Evolutionary conservation across 805 yeast species (phyloP), one percentile per base, ranked within the genome.

Genomic region (Yarrowia deformans): DNA sequence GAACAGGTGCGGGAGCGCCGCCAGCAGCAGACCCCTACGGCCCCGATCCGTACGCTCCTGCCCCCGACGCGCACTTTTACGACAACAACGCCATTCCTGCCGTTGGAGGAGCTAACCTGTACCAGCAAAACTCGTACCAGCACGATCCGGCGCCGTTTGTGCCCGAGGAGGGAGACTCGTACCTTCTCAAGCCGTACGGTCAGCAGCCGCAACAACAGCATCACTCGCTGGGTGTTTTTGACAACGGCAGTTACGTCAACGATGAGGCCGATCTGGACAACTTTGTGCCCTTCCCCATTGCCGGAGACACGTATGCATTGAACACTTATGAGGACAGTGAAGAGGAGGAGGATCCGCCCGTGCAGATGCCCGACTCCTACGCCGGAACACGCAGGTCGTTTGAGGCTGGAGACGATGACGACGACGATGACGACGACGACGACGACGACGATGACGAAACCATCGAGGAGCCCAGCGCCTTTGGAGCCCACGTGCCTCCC

Each of bases 241-340:
- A 42, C 16, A 55, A 52, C 23, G 70, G 69, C 39, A 75, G 72
- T 61, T 76, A 71, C 52, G 75, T 72, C 12, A 73, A 74, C 34
- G 77, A 74, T 40, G 78, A 76, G 45, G 76, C 70, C 13, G 70
- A 48, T n/a, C 43, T 40, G 8, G 75, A 70, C 34, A 70, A 70
- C 37, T 78, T 76, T 70, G 73, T 72, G 60, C 80, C 79, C 18
- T 74, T 79, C 56, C 81, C 81, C 13, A 75, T 79, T 42, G 68
- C 71, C 6, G 81, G 81, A 9, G 82, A 78, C 63, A 76, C 75
- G 56, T 79, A 79, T 70, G 78, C 77, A 3, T 70, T 79, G 49
- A 79, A 79, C 69, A 78, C 81, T 0, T 75, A 70, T 48, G 72
- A 72, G 8, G 73, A 72, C 56, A 75, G 70, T 12, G 67, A 55